Percentiles rank a stretch among this genome's conserved stretches.
Evolutionary conservation across 2,329 filamentous ascomycete species (phyloP).

Genomic region (Dothiorella sarmentorum): DNA sequence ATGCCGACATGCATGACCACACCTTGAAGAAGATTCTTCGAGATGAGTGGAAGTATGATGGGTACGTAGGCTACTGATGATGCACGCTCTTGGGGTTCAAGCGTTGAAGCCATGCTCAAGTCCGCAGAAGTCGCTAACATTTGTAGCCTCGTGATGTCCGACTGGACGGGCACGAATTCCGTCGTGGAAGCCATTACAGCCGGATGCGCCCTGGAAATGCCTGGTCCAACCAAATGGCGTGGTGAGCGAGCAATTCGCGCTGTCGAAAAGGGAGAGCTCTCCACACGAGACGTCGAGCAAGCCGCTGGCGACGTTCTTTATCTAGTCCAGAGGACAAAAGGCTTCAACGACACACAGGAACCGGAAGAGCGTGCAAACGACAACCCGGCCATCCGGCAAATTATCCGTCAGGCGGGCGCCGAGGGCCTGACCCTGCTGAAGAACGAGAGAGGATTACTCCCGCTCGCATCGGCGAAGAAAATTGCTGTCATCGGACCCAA

Average conservation of each 20-base stretch:
- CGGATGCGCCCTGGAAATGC: slow-evolving; percentile 42
- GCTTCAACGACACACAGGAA: slow-evolving; percentile 56
- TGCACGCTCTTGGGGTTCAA: too few species aligned
- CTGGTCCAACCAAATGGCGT: slow-evolving; percentile 40
- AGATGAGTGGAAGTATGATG: slow-evolving; percentile 42
- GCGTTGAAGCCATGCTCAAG: neutral
- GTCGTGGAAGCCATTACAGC: slow-evolving; percentile 38
- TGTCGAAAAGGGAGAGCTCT: slow-evolving; percentile 35
- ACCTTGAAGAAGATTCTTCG: slow-evolving; percentile 43
- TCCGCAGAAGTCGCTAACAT: neutral
- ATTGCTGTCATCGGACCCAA: slow-evolving; percentile 67
- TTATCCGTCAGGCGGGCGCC: slow-evolving; percentile 60
- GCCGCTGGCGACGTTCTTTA: slow-evolving; percentile 58
- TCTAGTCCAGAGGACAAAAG: slow-evolving; percentile 59
- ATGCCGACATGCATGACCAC: slow-evolving; percentile 38
- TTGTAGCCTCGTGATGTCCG: slow-evolving; percentile 40
- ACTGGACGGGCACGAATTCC: slow-evolving; percentile 41
- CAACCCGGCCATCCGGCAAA: slow-evolving; percentile 52
- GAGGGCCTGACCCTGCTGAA: slow-evolving; percentile 64
- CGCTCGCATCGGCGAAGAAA: slow-evolving; percentile 55
- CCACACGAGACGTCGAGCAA: slow-evolving; percentile 48
- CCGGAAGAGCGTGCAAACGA: slow-evolving; percentile 54
- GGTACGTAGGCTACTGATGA: slow-evolving; percentile 8
- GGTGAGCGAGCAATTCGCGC: slow-evolving; percentile 36
- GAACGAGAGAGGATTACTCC: slow-evolving; percentile 58